Evolutionary conservation across 2,329 filamentous ascomycete species (phyloP).

Genomic region (Graphilbum ipis-grandicollis): DNA sequence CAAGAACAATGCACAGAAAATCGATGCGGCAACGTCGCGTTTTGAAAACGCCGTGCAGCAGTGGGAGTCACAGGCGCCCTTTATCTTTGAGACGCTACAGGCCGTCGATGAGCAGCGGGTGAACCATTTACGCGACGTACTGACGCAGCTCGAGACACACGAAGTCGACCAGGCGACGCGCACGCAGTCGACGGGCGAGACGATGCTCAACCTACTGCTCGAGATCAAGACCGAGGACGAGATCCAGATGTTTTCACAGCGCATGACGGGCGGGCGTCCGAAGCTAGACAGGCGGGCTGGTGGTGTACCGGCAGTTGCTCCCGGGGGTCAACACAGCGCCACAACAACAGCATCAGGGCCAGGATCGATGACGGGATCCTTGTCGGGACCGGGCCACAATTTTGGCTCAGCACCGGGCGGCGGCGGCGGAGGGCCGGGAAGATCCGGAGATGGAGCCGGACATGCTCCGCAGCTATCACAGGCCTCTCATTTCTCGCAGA

Average conservation of each 20-base stretch:
- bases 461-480: neutral
- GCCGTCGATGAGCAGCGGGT: slow-evolving; percentile 75
- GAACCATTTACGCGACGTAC: slow-evolving; percentile 75
- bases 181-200: slow-evolving; percentile 55
- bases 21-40: slow-evolving; percentile 54
- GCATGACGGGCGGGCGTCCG: slow-evolving; percentile 24
- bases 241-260: slow-evolving; percentile 52
- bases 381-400: no score
- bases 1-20: slow-evolving; percentile 59
- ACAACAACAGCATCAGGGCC: no score
- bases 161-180: slow-evolving; percentile 77
- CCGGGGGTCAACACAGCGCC: no score
- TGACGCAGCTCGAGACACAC: slow-evolving; percentile 87
- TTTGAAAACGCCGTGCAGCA: slow-evolving; percentile 66
- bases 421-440: no score
- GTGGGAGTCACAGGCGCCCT: slow-evolving; percentile 90
- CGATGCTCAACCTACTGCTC: slow-evolving; percentile 63
- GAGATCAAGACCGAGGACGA: slow-evolving; percentile 79
- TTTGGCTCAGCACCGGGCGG: no score
- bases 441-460: no score
- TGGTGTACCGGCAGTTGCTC: no score
- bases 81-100: slow-evolving; percentile 85
- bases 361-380: no score
- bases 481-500: slow-evolving; percentile 10
- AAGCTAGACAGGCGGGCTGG: slow-evolving; percentile 23